Evolutionary conservation across 2,329 filamentous ascomycete genomes (phyloP).

Genomic region (Aureobasidium sp.): DNA sequence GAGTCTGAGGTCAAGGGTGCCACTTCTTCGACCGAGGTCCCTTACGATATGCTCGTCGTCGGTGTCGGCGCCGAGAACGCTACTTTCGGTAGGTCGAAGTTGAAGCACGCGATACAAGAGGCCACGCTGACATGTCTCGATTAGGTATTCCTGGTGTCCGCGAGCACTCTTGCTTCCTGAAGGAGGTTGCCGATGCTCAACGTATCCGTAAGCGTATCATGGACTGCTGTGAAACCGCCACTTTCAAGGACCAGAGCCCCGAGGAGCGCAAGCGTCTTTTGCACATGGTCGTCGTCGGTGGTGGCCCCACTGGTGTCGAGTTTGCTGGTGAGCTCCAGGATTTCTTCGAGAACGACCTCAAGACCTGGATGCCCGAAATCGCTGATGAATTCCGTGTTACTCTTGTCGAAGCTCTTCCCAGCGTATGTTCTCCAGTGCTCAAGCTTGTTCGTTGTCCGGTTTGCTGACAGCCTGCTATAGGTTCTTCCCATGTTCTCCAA

Average conservation of each 20-base stretch:
- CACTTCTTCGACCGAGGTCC: constrained; percentile 75
- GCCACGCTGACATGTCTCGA: not conserved
- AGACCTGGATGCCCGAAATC: constrained; percentile 96
- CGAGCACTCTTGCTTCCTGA: constrained; percentile 95
- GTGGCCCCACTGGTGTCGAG: constrained; percentile 93
- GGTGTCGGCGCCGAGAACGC: constrained; percentile 97
- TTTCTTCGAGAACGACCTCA: constrained; percentile 97
- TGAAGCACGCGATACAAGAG: not conserved
- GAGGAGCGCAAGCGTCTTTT: constrained; percentile 90
- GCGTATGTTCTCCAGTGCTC: constrained; percentile 41
- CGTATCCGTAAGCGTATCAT: constrained; percentile 97
- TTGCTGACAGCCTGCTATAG: constrained; percentile 23
- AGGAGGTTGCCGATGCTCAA: constrained; percentile 96
- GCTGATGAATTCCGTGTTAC: constrained; percentile 93
- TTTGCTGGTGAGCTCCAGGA: constrained; percentile 98
- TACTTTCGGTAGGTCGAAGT: constrained; percentile 65
- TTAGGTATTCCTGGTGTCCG: constrained; percentile 80
- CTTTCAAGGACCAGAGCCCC: constrained; percentile 88
- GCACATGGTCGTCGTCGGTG: constrained; percentile 86
- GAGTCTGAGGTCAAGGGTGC: constrained; percentile 88
- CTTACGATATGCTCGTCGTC: constrained; percentile 96
- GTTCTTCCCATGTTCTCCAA: constrained; percentile 97
- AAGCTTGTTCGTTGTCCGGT: not conserved
- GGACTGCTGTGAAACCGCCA: constrained; percentile 98
- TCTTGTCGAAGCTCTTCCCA: constrained; percentile 92